Evolutionary conservation across 2,329 filamentous ascomycete genomes (phyloP).

Genomic region (Fusarium incarnatum): DNA sequence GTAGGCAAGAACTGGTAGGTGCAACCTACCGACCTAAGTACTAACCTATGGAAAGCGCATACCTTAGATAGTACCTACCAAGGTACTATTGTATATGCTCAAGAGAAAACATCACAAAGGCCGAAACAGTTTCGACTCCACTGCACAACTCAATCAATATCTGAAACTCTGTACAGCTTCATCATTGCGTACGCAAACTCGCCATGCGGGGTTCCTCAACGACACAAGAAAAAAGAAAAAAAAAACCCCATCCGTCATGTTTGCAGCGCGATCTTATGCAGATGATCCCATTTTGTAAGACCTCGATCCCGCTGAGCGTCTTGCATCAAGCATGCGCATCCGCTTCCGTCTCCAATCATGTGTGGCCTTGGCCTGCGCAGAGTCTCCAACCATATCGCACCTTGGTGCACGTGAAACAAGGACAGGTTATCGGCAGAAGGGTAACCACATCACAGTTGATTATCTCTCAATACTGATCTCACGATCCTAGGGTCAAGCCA

Average conservation of each 20-base stretch:
- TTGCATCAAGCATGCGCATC: conserved; percentile 11
- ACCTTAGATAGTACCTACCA: not conserved
- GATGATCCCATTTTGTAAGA: conserved; percentile 11
- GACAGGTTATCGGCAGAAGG: not conserved
- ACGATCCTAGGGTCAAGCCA: not conserved
- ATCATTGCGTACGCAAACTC: not conserved
- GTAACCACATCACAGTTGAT: not conserved
- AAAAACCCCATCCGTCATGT: conserved; percentile 2
- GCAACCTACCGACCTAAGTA: not conserved
- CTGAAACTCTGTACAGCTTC: not conserved
- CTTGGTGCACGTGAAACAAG: not conserved
- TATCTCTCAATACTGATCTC: not conserved
- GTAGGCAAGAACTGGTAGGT: not conserved
- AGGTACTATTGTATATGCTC: not conserved
- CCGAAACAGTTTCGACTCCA: not conserved
- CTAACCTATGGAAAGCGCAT: not conserved
- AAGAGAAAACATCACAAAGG: not conserved
- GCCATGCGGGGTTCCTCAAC: not conserved
- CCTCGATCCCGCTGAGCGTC: conserved; percentile 18
- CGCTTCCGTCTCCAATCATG: conserved; percentile 12
- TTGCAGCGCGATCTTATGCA: conserved; percentile 16
- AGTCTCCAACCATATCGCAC: not conserved
- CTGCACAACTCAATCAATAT: not conserved
- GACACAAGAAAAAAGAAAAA: not conserved
- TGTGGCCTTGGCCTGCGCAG: not conserved